These are phyloP conservation scores for Kodamaea hsintzibuensis DNA, from an alignment of 805 yeast species.

Conservation along the genomic window DNA sequence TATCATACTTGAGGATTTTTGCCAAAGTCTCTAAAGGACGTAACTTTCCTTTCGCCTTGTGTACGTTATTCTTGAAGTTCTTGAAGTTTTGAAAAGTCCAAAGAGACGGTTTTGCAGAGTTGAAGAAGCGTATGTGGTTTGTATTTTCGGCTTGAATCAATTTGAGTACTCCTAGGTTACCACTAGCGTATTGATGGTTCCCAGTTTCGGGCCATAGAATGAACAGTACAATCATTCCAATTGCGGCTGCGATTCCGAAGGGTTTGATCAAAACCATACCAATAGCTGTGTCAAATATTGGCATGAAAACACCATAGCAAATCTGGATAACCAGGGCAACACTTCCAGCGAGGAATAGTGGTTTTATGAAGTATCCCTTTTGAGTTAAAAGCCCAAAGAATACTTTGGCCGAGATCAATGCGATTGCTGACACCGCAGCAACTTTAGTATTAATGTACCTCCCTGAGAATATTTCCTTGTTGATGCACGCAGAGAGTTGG, in stretches of 20 bases:
- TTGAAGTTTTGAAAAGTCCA: constrained; percentile 24
- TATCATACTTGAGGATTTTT: constrained; percentile 20
- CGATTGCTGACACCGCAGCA: constrained; percentile 24
- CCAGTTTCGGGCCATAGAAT: constrained; percentile 33
- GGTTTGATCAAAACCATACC: constrained; percentile 25
- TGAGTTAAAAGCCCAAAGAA: constrained; percentile 21
- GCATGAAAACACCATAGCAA: constrained; percentile 28
- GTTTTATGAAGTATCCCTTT: constrained; percentile 2
- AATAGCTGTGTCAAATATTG: constrained; percentile 25
- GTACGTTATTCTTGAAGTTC: constrained; percentile 19
- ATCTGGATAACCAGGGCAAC: constrained; percentile 22
- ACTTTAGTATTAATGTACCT: constrained; percentile 24
- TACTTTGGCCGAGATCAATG: constrained; percentile 23
- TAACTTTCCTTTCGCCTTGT: constrained; percentile 18
- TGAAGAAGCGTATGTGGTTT: constrained; percentile 24
- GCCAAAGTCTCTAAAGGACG: constrained; percentile 23
- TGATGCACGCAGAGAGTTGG: constrained; percentile 20
- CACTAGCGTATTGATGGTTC: constrained; percentile 20
- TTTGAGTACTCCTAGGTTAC: constrained; percentile 16
- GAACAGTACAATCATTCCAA: constrained; percentile 18
- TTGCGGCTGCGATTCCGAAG: constrained; percentile 24
- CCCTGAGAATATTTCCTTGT: constrained; percentile 24
- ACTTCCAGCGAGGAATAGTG: constrained; percentile 22
- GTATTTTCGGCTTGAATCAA: constrained; percentile 15
- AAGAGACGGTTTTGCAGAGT: constrained; percentile 28